These are phyloP conservation scores for Cutaneotrichosporon daszewskae DNA, from an alignment of 1,284 basidiomycete species.

Conservation along the genomic window DNA sequence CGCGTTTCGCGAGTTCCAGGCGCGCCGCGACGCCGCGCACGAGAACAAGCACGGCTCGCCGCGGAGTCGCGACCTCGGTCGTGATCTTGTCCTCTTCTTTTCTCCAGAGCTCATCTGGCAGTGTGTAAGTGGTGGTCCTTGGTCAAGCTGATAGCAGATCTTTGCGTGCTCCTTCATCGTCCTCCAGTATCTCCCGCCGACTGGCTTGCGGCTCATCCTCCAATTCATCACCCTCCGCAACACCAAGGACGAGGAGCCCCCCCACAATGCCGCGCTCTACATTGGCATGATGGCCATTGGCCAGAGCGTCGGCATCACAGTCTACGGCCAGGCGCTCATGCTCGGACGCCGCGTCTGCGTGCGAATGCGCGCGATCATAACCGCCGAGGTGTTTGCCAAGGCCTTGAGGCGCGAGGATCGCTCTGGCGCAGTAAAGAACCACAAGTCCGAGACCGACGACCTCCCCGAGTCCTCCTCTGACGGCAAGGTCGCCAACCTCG, in stretches of 20 bases:
- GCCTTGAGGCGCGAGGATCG: constrained; percentile 52
- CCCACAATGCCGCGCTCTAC: constrained; percentile 52
- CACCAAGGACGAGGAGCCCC: constrained; percentile 32
- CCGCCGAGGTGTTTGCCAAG: constrained; percentile 55
- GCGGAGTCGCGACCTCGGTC: constrained; percentile 41
- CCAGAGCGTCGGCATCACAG: constrained; percentile 46
- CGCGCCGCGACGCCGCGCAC: constrained; percentile 18
- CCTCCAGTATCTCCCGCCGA: constrained; percentile 50
- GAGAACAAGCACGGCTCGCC: constrained; percentile 21
- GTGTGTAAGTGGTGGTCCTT: constrained; percentile 17
- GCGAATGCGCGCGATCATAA: constrained; percentile 50
- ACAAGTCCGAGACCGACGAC: constrained; percentile 7
- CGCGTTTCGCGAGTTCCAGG: constrained; percentile 43
- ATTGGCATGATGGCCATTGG: constrained; percentile 51
- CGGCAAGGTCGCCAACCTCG: constrained; percentile 54
- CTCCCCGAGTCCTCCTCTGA: constrained; percentile 42
- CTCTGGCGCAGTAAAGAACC: constrained; percentile 37
- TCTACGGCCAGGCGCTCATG: constrained; percentile 49
- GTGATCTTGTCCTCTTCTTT: constrained; percentile 35
- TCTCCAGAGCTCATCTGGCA: constrained; percentile 19
- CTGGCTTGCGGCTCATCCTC: constrained; percentile 52
- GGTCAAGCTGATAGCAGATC: constrained; percentile 22
- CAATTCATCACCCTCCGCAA: constrained; percentile 47
- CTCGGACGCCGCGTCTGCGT: constrained; percentile 51
- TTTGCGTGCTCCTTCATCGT: constrained; percentile 49